These are phyloP conservation scores for Trametes elegans DNA, from an alignment of 768 basidiomycete species.

Conservation along the genomic window DNA sequence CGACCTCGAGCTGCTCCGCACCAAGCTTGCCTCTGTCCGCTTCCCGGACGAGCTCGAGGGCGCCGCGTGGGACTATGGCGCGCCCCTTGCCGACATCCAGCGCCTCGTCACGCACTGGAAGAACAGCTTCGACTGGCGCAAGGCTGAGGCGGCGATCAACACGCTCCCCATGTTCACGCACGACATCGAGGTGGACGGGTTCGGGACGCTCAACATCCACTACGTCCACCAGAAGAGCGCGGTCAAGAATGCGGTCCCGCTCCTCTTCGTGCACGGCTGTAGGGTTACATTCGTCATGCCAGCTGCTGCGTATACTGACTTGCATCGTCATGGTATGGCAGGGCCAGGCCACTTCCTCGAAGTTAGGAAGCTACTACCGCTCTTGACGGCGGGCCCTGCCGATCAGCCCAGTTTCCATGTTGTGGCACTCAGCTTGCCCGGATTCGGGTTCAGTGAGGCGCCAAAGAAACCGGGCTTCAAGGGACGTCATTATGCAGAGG, in stretches of 20 bases:
- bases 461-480: conserved; percentile 52
- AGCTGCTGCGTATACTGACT: neutral
- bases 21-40: conserved; percentile 25
- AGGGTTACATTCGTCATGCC: conserved; percentile 12
- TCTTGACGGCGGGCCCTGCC: conserved; percentile 41
- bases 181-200: conserved; percentile 47
- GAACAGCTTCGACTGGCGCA: conserved; percentile 54
- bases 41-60: conserved; percentile 29
- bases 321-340: too few relatives aligned
- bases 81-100: conserved; percentile 46
- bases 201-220: conserved; percentile 51
- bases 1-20: conserved; percentile 21
- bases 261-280: conserved; percentile 67
- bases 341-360: conserved; percentile 66
- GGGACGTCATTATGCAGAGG: conserved; percentile 54
- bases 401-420: conserved; percentile 61
- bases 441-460: conserved; percentile 60
- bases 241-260: conserved; percentile 45
- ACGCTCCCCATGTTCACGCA: conserved; percentile 55
- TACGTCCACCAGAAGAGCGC: conserved; percentile 36
- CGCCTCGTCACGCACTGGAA: conserved; percentile 51
- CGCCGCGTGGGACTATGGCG: conserved; percentile 30
- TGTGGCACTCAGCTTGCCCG: conserved; percentile 56
- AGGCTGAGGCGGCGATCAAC: conserved; percentile 50
- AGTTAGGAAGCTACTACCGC: conserved; percentile 53